Conservation (phyloP, 1,139 yeast genomes). For the Neolecta irregularis region DNA sequence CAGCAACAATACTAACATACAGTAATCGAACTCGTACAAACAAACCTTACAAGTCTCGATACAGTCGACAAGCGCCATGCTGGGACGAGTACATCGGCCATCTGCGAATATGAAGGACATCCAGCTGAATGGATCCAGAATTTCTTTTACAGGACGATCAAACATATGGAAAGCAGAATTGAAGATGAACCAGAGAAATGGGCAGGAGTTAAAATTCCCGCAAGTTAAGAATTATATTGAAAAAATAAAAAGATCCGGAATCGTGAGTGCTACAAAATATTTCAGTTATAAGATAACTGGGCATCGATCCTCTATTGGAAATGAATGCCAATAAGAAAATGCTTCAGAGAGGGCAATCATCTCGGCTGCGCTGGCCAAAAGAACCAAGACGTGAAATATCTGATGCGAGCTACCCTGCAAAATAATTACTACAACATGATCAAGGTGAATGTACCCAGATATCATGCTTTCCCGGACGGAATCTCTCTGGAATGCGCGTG, state of each 20-base stretch:
- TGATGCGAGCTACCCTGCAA: constrained; percentile 80
- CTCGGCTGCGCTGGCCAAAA: too few species aligned
- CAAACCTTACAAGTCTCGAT: constrained; percentile 48
- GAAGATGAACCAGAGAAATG: constrained; percentile 30
- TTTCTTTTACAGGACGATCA: constrained; percentile 53
- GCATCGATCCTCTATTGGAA: too few species aligned
- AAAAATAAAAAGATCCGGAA: too few species aligned
- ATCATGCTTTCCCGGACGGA: constrained; percentile 34
- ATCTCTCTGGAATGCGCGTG: constrained; percentile 58
- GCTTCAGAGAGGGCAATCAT: too few species aligned
- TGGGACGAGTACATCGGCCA: constrained; percentile 12
- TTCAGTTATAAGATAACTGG: too few species aligned
- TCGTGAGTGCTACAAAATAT: too few species aligned
- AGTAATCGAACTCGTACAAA: constrained; percentile 64
- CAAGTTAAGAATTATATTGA: too few species aligned
- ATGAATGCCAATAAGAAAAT: too few species aligned
- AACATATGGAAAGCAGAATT: constrained; percentile 51
- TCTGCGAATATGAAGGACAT: constrained; percentile 11
- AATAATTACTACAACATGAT: constrained; percentile 23
- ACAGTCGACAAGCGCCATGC: constrained; percentile 9
- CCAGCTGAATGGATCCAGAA: constrained; percentile 18
- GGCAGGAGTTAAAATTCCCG: not conserved
- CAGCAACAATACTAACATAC: constrained; percentile 27
- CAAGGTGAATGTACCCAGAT: constrained; percentile 16
- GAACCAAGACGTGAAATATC: constrained; percentile 69